phyloP scores from a whole-genome alignment of 768 basidiomycete species.

The Lentinula detonsa region DNA sequence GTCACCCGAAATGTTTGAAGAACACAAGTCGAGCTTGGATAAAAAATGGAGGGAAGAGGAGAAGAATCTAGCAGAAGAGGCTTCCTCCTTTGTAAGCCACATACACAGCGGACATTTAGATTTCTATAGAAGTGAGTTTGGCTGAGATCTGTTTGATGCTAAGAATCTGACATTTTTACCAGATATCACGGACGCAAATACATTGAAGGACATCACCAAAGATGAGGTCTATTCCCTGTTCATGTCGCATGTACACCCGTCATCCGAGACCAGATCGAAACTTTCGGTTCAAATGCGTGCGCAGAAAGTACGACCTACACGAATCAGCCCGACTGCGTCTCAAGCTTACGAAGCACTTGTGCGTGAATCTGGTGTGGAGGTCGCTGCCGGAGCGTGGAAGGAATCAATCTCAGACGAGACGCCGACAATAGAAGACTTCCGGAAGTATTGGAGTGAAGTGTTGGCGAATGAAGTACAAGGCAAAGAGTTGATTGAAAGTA shows the following conservation, averaged over 20 bases:
- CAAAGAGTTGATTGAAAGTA: slow-evolving; percentile 39
- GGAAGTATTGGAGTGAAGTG: slow-evolving; percentile 51
- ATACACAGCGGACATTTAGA: slow-evolving; percentile 80
- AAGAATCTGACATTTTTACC: slow-evolving; percentile 9
- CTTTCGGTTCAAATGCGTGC: slow-evolving; percentile 79
- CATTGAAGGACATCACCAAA: slow-evolving; percentile 63
- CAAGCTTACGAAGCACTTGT: slow-evolving; percentile 55
- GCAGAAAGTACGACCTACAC: slow-evolving; percentile 52
- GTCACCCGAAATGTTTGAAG: slow-evolving; percentile 64
- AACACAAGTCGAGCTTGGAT: slow-evolving; percentile 73
- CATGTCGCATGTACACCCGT: slow-evolving; percentile 61
- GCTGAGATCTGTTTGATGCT: neutral
- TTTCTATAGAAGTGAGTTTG: slow-evolving; percentile 72
- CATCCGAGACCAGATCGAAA: slow-evolving; percentile 68
- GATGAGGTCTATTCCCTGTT: slow-evolving; percentile 71
- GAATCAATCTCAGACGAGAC: slow-evolving; percentile 45
- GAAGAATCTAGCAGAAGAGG: slow-evolving; percentile 87
- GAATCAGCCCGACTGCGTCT: slow-evolving; percentile 59
- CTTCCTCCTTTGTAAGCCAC: slow-evolving; percentile 57
- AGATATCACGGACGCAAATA: slow-evolving; percentile 72
- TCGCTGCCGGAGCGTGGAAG: slow-evolving; percentile 47
- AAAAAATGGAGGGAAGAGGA: slow-evolving; percentile 79
- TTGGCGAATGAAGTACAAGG: slow-evolving; percentile 34
- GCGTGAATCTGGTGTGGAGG: slow-evolving; percentile 36
- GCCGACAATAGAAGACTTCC: slow-evolving; percentile 57